These are phyloP conservation scores for Trematosphaeria pertusa DNA, from an alignment of 2,329 filamentous ascomycete species.

Conservation along the genomic window DNA sequence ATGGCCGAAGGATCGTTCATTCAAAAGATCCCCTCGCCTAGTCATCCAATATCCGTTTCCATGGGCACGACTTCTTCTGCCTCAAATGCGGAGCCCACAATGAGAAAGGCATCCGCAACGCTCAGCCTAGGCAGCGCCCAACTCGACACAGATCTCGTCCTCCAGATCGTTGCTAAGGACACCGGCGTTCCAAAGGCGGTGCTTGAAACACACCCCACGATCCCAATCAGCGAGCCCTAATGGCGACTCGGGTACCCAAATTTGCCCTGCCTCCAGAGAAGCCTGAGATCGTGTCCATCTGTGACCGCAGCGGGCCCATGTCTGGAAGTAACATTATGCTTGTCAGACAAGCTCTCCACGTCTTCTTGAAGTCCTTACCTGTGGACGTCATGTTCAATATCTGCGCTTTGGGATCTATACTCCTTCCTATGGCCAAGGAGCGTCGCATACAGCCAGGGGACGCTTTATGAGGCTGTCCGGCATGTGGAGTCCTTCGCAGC, in stretches of 20 bases:
- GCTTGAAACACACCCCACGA: slow-evolving; percentile 69
- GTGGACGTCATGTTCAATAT: slow-evolving; percentile 73
- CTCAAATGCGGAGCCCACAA: slow-evolving; percentile 56
- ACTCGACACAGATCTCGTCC: slow-evolving; percentile 70
- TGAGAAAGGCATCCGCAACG: slow-evolving; percentile 68
- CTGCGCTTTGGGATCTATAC: slow-evolving; percentile 67
- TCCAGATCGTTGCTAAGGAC: slow-evolving; percentile 68
- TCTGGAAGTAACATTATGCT: slow-evolving; percentile 57
- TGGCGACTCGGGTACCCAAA: slow-evolving; percentile 74
- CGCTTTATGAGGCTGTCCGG: slow-evolving; percentile 52
- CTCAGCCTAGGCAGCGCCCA: slow-evolving; percentile 60
- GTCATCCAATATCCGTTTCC: slow-evolving; percentile 70
- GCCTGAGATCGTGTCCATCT: slow-evolving; percentile 74
- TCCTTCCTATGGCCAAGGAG: slow-evolving; percentile 59
- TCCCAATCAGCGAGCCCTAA: slow-evolving; percentile 70
- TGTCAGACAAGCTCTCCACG: slow-evolving; percentile 62
- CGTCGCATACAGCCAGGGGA: slow-evolving; percentile 54
- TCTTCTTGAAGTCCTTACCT: slow-evolving; percentile 72
- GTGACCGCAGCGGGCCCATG: slow-evolving; percentile 76
- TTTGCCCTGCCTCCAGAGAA: slow-evolving; percentile 65
- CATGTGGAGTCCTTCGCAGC: slow-evolving; percentile 54
- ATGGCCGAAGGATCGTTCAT: slow-evolving; percentile 65
- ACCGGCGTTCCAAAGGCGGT: slow-evolving; percentile 68
- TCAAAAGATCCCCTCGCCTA: slow-evolving; percentile 69
- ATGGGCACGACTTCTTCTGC: slow-evolving; percentile 65